These are phyloP conservation scores for Phytophthora palmivora DNA, from an alignment of 352 stramenopile genomes.

Conservation along the genomic window DNA sequence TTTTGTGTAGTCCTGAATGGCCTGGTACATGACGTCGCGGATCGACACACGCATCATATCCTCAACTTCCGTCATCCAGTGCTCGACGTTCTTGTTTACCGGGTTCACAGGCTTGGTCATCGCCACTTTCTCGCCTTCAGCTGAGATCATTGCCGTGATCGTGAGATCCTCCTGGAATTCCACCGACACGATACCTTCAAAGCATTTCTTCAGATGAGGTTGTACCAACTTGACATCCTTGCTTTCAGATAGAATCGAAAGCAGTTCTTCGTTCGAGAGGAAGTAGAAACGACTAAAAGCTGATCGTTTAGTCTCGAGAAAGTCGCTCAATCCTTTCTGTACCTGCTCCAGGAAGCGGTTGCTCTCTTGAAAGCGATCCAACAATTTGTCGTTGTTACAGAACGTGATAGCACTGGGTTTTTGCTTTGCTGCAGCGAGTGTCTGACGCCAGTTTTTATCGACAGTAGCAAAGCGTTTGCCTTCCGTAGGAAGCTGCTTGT, in stretches of 20 bases:
- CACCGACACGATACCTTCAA: constrained; percentile 94
- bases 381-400: constrained; percentile 93
- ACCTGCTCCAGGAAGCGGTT: constrained; percentile 96
- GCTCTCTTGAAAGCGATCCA: constrained; percentile 93
- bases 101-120: constrained; percentile 90
- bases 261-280: constrained; percentile 94
- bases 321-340: constrained; percentile 95
- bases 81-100: constrained; percentile 94
- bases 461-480: constrained; percentile 95
- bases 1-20: constrained; percentile 93
- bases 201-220: constrained; percentile 96
- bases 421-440: constrained; percentile 83
- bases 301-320: constrained; percentile 94
- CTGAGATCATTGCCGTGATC: constrained; percentile 93
- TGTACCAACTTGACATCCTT: constrained; percentile 96
- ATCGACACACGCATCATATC: constrained; percentile 94
- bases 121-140: constrained; percentile 90
- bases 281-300: constrained; percentile 96
- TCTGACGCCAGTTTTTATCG: constrained; percentile 96
- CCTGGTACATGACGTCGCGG: constrained; percentile 91
- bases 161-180: constrained; percentile 92
- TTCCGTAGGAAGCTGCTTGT: constrained; percentile 95
- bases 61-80: constrained; percentile 96
- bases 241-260: constrained; percentile 95
- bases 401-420: constrained; percentile 91